Percentiles rank a stretch among this genome's conserved stretches.
Evolutionary conservation across 768 basidiomycete genomes (phyloP).

Genomic region (Epithele typhae): DNA sequence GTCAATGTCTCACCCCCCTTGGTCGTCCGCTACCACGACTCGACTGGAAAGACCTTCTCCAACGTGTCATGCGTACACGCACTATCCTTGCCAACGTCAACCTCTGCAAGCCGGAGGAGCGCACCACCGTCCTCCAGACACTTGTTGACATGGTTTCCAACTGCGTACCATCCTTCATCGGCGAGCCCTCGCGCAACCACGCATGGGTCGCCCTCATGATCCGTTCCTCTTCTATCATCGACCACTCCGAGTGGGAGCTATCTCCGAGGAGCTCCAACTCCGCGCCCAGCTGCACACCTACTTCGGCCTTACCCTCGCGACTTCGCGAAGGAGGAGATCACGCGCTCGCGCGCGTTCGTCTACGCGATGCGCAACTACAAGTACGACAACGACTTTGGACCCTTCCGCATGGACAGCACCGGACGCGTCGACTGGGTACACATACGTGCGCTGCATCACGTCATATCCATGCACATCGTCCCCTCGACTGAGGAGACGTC

Average conservation of each 20-base stretch:
- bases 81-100: constrained; percentile 36
- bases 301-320: constrained; percentile 53
- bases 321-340: constrained; percentile 25
- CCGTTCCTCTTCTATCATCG: constrained; percentile 40
- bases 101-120: constrained; percentile 40
- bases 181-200: constrained; percentile 43
- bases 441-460: constrained; percentile 50
- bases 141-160: constrained; percentile 45
- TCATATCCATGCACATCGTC: constrained; percentile 49
- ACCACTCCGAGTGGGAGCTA: constrained; percentile 13
- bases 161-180: constrained; percentile 33
- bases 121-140: constrained; percentile 39
- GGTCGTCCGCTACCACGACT: constrained; percentile 20
- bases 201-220: constrained; percentile 46
- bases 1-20: constrained; percentile 38
- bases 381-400: constrained; percentile 49
- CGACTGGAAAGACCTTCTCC: constrained; percentile 50
- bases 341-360: constrained; percentile 48
- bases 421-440: constrained; percentile 57
- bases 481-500: constrained; percentile 25
- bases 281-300: constrained; percentile 49
- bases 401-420: constrained; percentile 42
- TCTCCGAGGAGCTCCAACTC: constrained; percentile 41
- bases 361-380: constrained; percentile 61
- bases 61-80: constrained; percentile 51